phyloP scores from a whole-genome alignment of 148 eudicot genomes.

The Oxyria digyna region DNA sequence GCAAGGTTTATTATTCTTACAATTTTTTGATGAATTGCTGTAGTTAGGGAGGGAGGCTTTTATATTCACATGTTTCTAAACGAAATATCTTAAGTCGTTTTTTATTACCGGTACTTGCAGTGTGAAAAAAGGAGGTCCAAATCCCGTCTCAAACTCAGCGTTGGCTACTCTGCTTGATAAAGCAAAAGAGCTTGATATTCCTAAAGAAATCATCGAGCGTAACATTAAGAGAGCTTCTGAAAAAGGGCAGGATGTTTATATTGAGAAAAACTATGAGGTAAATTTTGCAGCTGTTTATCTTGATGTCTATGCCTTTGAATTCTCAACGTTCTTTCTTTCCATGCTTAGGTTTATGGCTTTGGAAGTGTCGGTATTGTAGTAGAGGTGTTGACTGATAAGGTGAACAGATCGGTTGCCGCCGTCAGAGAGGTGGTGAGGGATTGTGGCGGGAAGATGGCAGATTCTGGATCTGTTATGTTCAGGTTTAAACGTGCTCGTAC shows the following conservation, averaged over 20 bases:
- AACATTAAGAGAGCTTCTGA: constrained; percentile 95
- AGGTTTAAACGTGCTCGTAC: constrained; percentile 79
- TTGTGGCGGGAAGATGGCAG: constrained; percentile 96
- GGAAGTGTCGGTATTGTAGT: constrained; percentile 93
- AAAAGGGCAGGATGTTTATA: constrained; percentile 89
- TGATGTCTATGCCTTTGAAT: too few species aligned
- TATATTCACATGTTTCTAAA: not conserved
- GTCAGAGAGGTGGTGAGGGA: constrained; percentile 73
- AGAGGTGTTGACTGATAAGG: constrained; percentile 72
- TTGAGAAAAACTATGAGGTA: constrained; percentile 88
- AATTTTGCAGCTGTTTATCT: not conserved
- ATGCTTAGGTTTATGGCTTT: constrained; percentile 73
- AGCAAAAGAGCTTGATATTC: constrained; percentile 90
- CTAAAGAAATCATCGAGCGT: constrained; percentile 85
- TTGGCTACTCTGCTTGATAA: constrained; percentile 59
- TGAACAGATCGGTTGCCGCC: constrained; percentile 66
- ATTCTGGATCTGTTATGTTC: constrained; percentile 84
- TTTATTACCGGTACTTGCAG: constrained; percentile 20
- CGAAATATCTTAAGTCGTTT: not conserved
- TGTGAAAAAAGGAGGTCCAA: constrained; percentile 91
- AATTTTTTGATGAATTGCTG: too few species aligned
- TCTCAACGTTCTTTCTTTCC: not conserved
- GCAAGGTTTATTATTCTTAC: not conserved
- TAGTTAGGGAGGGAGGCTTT: too few species aligned
- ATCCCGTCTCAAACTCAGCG: constrained; percentile 59